These are phyloP conservation scores for Boletus tomentosulus DNA, from an alignment of 768 basidiomycete species.

Conservation along the genomic window DNA sequence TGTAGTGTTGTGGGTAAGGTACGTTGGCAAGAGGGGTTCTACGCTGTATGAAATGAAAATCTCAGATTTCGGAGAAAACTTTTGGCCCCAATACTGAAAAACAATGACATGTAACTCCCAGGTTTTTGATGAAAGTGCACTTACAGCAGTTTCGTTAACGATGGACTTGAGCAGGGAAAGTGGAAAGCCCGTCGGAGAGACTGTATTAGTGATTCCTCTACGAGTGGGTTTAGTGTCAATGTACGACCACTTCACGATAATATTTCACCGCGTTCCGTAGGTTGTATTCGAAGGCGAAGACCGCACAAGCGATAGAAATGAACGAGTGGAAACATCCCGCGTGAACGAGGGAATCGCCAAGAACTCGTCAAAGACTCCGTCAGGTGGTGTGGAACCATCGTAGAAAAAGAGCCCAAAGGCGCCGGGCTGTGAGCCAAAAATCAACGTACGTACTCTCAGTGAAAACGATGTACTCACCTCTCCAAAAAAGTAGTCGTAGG, in stretches of 20 bases:
- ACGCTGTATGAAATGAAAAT: slow-evolving; percentile 18
- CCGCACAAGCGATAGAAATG: slow-evolving; percentile 12
- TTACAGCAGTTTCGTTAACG: slow-evolving; percentile 8
- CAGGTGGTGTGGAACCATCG: slow-evolving; percentile 34
- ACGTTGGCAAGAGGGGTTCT: slow-evolving; percentile 46
- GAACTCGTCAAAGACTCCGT: slow-evolving; percentile 26
- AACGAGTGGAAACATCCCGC: slow-evolving; percentile 7
- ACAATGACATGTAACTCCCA: too few relatives aligned
- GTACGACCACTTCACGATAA: not conserved
- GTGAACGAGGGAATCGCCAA: slow-evolving; percentile 3
- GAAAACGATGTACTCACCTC: not conserved
- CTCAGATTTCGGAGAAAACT: not conserved
- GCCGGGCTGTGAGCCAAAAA: not conserved
- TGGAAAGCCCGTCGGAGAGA: slow-evolving; percentile 1
- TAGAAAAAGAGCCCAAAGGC: slow-evolving; percentile 45
- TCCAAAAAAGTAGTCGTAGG: slow-evolving; percentile 32
- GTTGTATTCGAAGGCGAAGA: not conserved
- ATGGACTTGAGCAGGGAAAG: slow-evolving; percentile 10
- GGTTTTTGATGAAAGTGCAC: slow-evolving; percentile 1
- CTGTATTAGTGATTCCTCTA: not conserved
- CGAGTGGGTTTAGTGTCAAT: not conserved
- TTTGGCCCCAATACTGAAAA: not conserved
- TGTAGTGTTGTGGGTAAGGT: slow-evolving; percentile 34
- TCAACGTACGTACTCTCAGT: not conserved
- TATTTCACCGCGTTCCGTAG: slow-evolving; percentile 3